These are phyloP conservation scores for Kluyveromyces siamensis DNA, from an alignment of 805 yeast genomes.

Conservation along the genomic window DNA sequence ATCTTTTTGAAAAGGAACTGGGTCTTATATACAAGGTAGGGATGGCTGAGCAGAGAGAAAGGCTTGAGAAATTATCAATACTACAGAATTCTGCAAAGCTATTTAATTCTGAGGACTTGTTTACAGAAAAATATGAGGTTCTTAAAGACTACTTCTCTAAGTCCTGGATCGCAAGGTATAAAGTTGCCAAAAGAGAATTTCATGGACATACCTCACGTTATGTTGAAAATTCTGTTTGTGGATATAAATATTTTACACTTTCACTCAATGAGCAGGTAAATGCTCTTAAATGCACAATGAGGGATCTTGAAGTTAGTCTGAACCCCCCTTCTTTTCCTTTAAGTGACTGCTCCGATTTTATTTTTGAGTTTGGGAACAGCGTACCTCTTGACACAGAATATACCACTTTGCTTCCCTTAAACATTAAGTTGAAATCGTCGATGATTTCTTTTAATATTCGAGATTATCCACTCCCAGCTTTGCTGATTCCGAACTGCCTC, in stretches of 20 bases:
- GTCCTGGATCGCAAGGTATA: constrained; percentile 31
- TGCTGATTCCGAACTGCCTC: constrained; percentile 36
- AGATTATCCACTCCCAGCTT: constrained; percentile 51
- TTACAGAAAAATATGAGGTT: constrained; percentile 8
- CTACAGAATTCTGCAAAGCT: constrained; percentile 15
- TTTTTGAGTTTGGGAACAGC: constrained; percentile 36
- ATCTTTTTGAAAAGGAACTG: constrained; percentile 57
- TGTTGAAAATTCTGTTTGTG: not conserved
- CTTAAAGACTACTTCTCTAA: constrained; percentile 31
- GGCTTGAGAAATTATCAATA: constrained; percentile 33
- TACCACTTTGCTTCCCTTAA: constrained; percentile 46
- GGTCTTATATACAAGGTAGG: constrained; percentile 51
- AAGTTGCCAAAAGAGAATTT: constrained; percentile 24
- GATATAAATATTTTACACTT: not conserved
- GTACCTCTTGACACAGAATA: constrained; percentile 46
- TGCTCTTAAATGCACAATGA: constrained; percentile 10
- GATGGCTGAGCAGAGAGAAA: constrained; percentile 42
- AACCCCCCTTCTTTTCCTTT: constrained; percentile 26
- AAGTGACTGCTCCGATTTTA: constrained; percentile 25
- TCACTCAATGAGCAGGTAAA: not conserved
- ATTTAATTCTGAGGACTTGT: not conserved
- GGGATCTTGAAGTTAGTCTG: constrained; percentile 17
- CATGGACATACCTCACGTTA: constrained; percentile 17
- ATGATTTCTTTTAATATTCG: constrained; percentile 37
- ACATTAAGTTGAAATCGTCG: constrained; percentile 36